Evolutionary conservation across 371 early-diverging fungal species (phyloP).

Genomic region (Mortierella sp.): DNA sequence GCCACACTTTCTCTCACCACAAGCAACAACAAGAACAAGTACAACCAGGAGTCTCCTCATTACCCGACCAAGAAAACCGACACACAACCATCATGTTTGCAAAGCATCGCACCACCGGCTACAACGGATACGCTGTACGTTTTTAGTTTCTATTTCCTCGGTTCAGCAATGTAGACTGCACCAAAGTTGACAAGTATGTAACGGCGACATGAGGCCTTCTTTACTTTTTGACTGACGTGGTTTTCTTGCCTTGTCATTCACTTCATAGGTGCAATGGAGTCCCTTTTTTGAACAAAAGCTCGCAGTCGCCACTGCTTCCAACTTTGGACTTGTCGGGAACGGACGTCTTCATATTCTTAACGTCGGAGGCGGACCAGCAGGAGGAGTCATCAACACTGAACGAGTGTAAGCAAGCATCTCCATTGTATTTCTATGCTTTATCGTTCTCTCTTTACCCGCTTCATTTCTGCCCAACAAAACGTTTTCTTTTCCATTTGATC

Average conservation of each 20-base stretch:
- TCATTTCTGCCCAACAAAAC: constrained; percentile 1
- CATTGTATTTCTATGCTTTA: neutral
- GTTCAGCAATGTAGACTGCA: neutral
- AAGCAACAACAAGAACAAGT: neutral
- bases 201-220: neutral
- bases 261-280: constrained; percentile 85
- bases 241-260: neutral
- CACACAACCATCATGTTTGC: constrained; percentile 60
- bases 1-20: no score
- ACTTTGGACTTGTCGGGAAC: constrained; percentile 97
- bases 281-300: constrained; percentile 93
- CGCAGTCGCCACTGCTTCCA: constrained; percentile 92
- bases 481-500: constrained; percentile 1
- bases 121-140: constrained; percentile 76
- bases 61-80: neutral
- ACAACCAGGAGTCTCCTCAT: neutral
- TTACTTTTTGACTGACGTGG: neutral
- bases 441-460: neutral
- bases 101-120: constrained; percentile 73
- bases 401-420: constrained; percentile 69
- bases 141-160: neutral
- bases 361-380: constrained; percentile 66
- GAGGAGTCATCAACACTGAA: constrained; percentile 66
- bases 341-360: constrained; percentile 86
- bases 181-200: neutral